Percentiles rank a stretch among this genome's conserved stretches.
Evolutionary conservation across 257 asterid species (phyloP).

Genomic region (Solanum chmielewskii): DNA sequence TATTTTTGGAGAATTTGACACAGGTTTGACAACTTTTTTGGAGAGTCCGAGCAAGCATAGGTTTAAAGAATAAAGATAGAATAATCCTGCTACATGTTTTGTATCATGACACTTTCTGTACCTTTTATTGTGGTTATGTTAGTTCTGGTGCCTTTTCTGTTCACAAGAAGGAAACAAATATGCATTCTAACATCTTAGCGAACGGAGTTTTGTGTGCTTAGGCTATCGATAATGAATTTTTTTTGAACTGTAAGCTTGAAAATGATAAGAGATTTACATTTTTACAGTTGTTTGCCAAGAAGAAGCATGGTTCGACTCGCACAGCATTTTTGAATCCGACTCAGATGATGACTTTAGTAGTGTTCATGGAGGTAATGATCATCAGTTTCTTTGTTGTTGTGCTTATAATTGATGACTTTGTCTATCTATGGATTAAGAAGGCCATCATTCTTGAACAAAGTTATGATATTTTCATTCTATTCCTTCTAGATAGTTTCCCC

Average conservation of each 20-base stretch:
- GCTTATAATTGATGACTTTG: not conserved
- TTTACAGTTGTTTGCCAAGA: slow-evolving; percentile 65
- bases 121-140: not conserved
- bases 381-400: not conserved
- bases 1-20: not conserved
- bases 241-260: not conserved
- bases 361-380: slow-evolving; percentile 78
- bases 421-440: not conserved
- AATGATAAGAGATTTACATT: not conserved
- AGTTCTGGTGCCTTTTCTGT: not conserved
- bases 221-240: not conserved
- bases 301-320: slow-evolving; percentile 87
- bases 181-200: not conserved
- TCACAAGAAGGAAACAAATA: not conserved
- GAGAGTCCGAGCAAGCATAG: not conserved
- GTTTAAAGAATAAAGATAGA: not conserved
- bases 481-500: slow-evolving; percentile 41
- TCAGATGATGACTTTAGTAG: slow-evolving; percentile 89
- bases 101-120: not conserved
- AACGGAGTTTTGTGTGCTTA: not conserved
- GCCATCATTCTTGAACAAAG: not conserved
- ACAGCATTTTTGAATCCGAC: slow-evolving; percentile 82
- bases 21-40: not conserved
- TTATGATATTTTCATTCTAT: not conserved
- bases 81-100: not conserved